Percentiles rank a stretch among this genome's conserved stretches.
Evolutionary conservation across 192 early-diverging fungal genomes (phyloP).

Genomic region (Backusella tuberculispora): DNA sequence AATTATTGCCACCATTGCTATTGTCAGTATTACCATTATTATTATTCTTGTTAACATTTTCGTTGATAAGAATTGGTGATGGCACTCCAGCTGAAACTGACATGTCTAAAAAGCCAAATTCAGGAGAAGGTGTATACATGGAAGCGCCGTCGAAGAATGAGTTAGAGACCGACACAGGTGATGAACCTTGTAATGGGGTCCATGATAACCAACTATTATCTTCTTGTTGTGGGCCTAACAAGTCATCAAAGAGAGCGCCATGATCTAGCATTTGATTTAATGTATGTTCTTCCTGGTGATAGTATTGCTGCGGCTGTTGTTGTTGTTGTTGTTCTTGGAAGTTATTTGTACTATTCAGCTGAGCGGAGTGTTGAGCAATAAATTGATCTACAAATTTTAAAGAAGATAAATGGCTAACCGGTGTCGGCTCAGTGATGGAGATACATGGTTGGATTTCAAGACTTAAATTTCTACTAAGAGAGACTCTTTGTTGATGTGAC

Average conservation of each 20-base stretch:
- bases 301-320: conserved; percentile 4
- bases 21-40: background rate
- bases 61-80: background rate
- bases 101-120: background rate
- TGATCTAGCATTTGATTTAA: background rate
- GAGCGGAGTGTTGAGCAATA: conserved; percentile 7
- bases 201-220: background rate
- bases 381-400: conserved; percentile 17
- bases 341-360: background rate
- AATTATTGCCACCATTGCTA: background rate
- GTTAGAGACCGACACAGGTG: background rate
- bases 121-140: conserved; percentile 12
- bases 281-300: background rate
- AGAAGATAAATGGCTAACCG: background rate
- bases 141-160: conserved; percentile 15
- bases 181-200: conserved; percentile 26
- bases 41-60: background rate
- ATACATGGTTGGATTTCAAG: conserved; percentile 22
- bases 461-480: conserved; percentile 7
- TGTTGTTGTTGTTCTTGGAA: conserved; percentile 18
- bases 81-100: background rate
- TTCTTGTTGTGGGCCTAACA: conserved; percentile 7
- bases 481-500: background rate
- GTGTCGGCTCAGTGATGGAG: conserved; percentile 23
- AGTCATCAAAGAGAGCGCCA: background rate